Evolutionary conservation across 192 early-diverging fungal genomes (phyloP), one percentile per base, ranked within the genome.

Genomic region (Mortierella antarctica): DNA sequence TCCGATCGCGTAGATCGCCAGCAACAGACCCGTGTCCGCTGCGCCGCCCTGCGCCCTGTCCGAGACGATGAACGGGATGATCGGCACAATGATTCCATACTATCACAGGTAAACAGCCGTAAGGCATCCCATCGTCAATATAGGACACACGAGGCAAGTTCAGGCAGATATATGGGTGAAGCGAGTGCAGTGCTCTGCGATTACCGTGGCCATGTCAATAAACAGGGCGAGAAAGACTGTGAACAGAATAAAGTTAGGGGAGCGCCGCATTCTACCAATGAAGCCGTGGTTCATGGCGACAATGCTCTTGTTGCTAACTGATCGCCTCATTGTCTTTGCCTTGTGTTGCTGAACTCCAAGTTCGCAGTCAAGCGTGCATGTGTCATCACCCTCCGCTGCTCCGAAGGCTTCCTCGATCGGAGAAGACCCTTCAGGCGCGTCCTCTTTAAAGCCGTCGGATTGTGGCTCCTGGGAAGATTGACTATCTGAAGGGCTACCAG

Each of bases 31-130:
- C 40, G 90, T 88, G 57, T 87, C 82, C 3, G 80, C 79, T 13
- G 87, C 86, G 53, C 86, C 86, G 71, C 88, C 86, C n/a, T 84
- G 70, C 50, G 90, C 73, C 62, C 84, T 80, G 10, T 92, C 88
- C 49, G 85, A 82, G 0, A 94, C 85, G 7, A 94, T 87, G 40
- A 89, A 84, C n/a, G 93, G 93, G 20, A 93, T 77, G 53, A 90
- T 89, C 6, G 93, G 93, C 8, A 94, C 88, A 23, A 91, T 88
- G n/a, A 93, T 84, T 23, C 93, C 93, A 62, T 94, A 92, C 77
- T 80, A 70, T 57, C 12, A 15, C 18, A 2, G 14, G 56, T 18
- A 44, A 6, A 18, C 10, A n/a, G 15, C n/a, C n/a, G 62, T 11
- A 10, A 49, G 23, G 18, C 23, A 39, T 59, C 15, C 3, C 31